Base-by-base conservation (phyloP, 2,329 filamentous ascomycete genomes). In the Sporothrix protearum region DNA sequence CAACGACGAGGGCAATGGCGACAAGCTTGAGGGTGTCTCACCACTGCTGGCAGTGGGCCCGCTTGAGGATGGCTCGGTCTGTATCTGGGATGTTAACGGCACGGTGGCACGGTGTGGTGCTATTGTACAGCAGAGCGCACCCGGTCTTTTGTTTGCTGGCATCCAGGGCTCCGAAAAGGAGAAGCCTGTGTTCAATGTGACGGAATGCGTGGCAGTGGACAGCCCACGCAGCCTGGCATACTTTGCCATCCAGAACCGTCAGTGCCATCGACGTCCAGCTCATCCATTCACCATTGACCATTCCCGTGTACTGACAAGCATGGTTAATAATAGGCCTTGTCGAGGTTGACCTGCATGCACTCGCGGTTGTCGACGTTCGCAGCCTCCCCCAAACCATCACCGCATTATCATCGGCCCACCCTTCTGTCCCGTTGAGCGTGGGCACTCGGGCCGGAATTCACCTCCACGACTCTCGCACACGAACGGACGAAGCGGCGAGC, bases 51-150 rank as follows among this genome's bases (percentile, higher is more conserved):
- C 92, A 0, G 85, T 97, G 19, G 90, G 91, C 0, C 93, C 94
- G 1, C 83, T 97, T 8, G 93, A 96, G 72, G 92, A 97, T 78
- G 94, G 94, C 0, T 93, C 92, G 68, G 86, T 97, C n/a, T 92
- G 91, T 76, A 81, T 97, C 7, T 97, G 94, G 94, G 92, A 97
- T 77, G 82, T 92, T 68, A 88, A 86, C 70, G 86, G 86, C 1
- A 86, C 84, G 39, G 81, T 82, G 64, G 80, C 80, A 5, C 83
- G 78, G 74, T 86, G 85, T 74, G 91, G 92, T 1, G 86, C 84
- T 2, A 87, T 96, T 42, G 75, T 92, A 12, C 88, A 87, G 0
- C 86, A 86, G 73, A 96, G 91, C 79, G 82, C 82, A 25, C 83
- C 89, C 0, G 91, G 90, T 0, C 83, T 95, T 9, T 83, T 97